Conservation (phyloP, 768 basidiomycete genomes). For the Leucosporidium scottii region DNA sequence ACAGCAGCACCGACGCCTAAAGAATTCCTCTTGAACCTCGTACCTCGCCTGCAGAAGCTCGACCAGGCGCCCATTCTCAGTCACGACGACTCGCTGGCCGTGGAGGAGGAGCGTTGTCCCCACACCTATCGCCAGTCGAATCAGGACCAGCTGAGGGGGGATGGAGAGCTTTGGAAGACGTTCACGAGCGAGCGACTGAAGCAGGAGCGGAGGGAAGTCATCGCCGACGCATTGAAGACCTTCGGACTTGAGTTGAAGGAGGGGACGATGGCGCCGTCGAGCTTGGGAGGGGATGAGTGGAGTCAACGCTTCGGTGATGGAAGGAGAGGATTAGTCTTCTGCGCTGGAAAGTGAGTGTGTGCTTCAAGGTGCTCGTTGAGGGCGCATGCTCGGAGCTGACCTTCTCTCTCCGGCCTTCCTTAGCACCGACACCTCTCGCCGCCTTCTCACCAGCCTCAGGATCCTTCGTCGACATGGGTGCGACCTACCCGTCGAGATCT, state of each 20-base stretch:
- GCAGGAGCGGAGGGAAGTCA: conserved; percentile 37
- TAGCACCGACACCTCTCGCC: conserved; percentile 42
- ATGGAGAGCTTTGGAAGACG: conserved; percentile 40
- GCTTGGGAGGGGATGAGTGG: neutral
- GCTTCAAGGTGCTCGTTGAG: neutral
- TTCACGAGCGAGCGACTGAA: conserved; percentile 37
- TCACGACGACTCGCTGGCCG: conserved; percentile 28
- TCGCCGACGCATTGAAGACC: conserved; percentile 36
- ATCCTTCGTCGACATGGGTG: conserved; percentile 41
- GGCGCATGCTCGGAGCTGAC: neutral
- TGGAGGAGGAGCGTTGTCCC: conserved; percentile 40
- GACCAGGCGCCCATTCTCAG: conserved; percentile 38
- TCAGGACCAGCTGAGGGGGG: conserved; percentile 42
- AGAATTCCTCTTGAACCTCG: no score
- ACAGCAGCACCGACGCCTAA: no score
- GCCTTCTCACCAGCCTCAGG: conserved; percentile 41
- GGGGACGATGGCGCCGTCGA: neutral
- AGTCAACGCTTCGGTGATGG: neutral
- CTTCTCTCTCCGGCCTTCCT: neutral
- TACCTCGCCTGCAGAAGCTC: conserved; percentile 27
- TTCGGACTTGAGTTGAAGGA: neutral
- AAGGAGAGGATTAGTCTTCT: conserved; percentile 42
- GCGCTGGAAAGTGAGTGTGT: conserved; percentile 44
- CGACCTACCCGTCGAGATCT: conserved; percentile 45
- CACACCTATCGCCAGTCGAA: conserved; percentile 41